phyloP scores from a whole-genome alignment of 108 stramenopile genomes.

The Cyclostephanos tholiformis region DNA sequence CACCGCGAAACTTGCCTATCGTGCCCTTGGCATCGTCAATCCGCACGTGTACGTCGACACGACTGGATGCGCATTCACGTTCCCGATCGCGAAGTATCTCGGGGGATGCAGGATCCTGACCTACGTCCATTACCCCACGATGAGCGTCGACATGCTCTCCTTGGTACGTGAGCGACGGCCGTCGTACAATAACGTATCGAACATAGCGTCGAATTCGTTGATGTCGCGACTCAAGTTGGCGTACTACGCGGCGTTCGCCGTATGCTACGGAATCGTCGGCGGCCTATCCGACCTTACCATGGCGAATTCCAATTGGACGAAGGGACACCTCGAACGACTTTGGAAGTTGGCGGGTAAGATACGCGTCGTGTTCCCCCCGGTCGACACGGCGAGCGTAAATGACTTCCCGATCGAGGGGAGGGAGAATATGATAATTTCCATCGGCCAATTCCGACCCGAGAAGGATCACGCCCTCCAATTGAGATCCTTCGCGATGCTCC shows the following conservation, averaged over 20 bases:
- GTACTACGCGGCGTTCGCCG: constrained; percentile 91
- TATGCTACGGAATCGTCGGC: constrained; percentile 81
- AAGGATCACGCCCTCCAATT: constrained; percentile 96
- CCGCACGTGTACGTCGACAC: constrained; percentile 95
- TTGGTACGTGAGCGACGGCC: constrained; percentile 81
- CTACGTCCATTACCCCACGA: constrained; percentile 99
- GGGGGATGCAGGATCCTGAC: constrained; percentile 70
- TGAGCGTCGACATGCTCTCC: constrained; percentile 95
- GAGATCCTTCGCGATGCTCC: constrained; percentile 54
- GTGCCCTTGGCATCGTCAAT: constrained; percentile 54
- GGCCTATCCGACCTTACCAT: constrained; percentile 81
- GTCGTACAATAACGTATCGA: constrained; percentile 79
- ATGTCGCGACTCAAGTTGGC: constrained; percentile 77
- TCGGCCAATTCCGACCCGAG: constrained; percentile 99
- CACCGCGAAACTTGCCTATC: constrained; percentile 76
- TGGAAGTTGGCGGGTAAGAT: constrained; percentile 64
- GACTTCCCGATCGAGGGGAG: constrained; percentile 31
- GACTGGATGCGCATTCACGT: constrained; percentile 96
- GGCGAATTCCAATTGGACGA: constrained; percentile 98
- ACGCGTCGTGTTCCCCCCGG: constrained; percentile 89
- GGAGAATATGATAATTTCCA: constrained; percentile 75
- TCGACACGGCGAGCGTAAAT: constrained; percentile 67
- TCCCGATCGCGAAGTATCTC: constrained; percentile 72
- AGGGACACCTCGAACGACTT: constrained; percentile 75
- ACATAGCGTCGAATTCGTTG: constrained; percentile 53